Conservation (phyloP, 2,329 filamentous ascomycete species). For the Aspergillus puulaauensis region DNA sequence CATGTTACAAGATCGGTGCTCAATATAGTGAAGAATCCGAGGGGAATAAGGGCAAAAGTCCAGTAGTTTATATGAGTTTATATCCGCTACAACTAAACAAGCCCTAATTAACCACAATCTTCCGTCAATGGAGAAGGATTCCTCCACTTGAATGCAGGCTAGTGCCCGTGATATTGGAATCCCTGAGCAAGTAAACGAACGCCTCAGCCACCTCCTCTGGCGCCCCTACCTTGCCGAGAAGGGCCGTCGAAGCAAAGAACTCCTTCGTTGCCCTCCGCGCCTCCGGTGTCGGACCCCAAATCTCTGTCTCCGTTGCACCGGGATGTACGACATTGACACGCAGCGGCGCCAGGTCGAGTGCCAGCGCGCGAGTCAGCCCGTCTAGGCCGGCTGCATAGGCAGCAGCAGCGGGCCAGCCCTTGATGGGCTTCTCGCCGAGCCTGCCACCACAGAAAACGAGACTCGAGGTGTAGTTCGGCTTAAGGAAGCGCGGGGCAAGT, state of each 20-base stretch:
- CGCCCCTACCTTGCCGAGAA: constrained; percentile 35
- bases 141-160: constrained; percentile 44
- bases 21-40: too few species aligned
- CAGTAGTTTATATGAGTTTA: too few species aligned
- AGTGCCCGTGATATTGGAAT: constrained; percentile 32
- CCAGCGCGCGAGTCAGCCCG: constrained; percentile 56
- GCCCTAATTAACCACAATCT: background rate
- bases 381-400: constrained; percentile 44
- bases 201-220: constrained; percentile 48
- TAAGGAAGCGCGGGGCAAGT: background rate
- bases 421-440: constrained; percentile 48
- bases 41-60: too few species aligned
- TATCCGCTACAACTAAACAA: too few species aligned
- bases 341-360: constrained; percentile 62
- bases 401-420: constrained; percentile 13
- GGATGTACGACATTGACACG: constrained; percentile 63
- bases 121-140: background rate
- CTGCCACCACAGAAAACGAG: constrained; percentile 59
- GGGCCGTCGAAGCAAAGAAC: constrained; percentile 14
- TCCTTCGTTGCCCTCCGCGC: constrained; percentile 15
- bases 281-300: constrained; percentile 32
- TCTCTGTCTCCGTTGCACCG: constrained; percentile 53
- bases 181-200: constrained; percentile 47
- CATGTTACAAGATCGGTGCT: too few species aligned
- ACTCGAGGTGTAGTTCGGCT: background rate